These are phyloP conservation scores for Talaromyces sp. DNA, from an alignment of 2,329 filamentous ascomycete species.

Conservation along the genomic window DNA sequence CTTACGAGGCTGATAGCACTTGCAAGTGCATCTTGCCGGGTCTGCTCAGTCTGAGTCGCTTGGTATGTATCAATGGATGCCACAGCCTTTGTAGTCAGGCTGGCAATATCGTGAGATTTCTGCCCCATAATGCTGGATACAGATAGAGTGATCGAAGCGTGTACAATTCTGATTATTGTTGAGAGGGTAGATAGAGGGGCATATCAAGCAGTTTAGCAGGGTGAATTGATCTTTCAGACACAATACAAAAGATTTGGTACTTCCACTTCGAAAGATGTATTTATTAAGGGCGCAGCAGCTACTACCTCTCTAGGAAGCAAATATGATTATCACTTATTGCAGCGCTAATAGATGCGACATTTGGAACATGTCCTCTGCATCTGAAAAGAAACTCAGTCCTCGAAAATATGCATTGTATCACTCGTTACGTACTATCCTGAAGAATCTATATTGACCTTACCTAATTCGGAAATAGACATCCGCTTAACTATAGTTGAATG, in stretches of 20 bases:
- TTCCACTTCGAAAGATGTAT: not conserved
- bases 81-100: not conserved
- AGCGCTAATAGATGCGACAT: not conserved
- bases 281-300: not conserved
- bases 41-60: constrained; percentile 13
- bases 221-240: not conserved
- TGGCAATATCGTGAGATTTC: not conserved
- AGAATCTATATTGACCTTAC: not conserved
- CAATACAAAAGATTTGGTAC: not conserved
- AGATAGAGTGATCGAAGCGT: not conserved
- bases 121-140: not conserved
- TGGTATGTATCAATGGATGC: constrained; percentile 18
- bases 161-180: not conserved
- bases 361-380: not conserved
- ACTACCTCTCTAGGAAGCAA: not conserved
- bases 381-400: not conserved
- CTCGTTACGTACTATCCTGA: not conserved
- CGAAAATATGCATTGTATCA: not conserved
- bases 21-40: constrained; percentile 21
- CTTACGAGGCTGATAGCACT: constrained; percentile 20
- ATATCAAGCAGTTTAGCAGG: not conserved
- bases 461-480: not conserved
- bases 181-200: not conserved
- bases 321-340: not conserved
- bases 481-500: not conserved